Base-by-base conservation (phyloP, 805 yeast genomes). In the Wickerhamomyces silvicola region DNA sequence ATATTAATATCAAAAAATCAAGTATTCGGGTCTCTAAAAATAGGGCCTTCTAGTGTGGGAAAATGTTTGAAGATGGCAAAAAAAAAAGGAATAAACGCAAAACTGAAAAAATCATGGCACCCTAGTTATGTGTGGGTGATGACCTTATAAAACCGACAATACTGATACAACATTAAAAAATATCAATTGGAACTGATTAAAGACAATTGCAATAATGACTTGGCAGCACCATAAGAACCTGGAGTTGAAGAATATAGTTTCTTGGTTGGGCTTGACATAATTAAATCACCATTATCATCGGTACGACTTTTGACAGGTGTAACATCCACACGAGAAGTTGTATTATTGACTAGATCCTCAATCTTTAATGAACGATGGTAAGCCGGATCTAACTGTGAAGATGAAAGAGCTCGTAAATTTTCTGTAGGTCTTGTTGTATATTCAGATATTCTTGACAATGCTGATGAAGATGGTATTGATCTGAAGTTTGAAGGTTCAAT, bases 181-280 rank as follows among this genome's bases (percentile, higher is more conserved):
- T 5, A 11, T 34, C 14, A 41, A 28, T 36, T 37, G 11, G 62
- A 54, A 8, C 43, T 37, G 35, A 41, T 40, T 32, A 62, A 54
- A 5, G 70, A 65, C 37, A 66, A 35, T 37, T 65, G 70, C 18
- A 66, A 36, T 32, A 66, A 42, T 16, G 68, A 65, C 33, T 60
- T 56, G 9, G 72, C 72, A 18, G 72, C 72, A 22, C 70, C 71
- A 33, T 64, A 66, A 1, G 70, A 63, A 4, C 68, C 64, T 7
- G 72, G 72, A 3, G 72, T 66, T 4, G 68, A 56, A 38, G 61
- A 43, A 12, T 37, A 41, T 7, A 37, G 7, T 18, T 57, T 39
- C 42, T 59, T 60, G 2, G 64, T 60, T 28, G 70, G 69, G 18
- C 65, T 56, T 6, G 62, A 54, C 46, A 58, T 32, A 7, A 57